Base-by-base conservation (phyloP, 768 basidiomycete genomes). In the Kwoniella europaea region DNA sequence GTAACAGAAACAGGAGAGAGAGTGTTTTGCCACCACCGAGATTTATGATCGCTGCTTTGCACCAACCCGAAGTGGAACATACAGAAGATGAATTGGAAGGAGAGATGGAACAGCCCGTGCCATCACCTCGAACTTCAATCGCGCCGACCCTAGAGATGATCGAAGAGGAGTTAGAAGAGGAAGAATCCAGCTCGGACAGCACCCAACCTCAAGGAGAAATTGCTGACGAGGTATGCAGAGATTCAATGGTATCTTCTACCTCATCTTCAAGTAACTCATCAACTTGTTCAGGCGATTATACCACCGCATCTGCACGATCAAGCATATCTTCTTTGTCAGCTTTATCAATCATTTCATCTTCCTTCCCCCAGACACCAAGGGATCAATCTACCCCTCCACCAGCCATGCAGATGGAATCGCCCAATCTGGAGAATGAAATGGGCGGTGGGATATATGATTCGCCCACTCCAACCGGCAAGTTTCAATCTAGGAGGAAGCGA, bases 251-350 rank as follows among this genome's bases (percentile, higher is more conserved):
- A 20, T 56, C 64, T 24, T 18, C n/a, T 27, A 56, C 53, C 10
- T 56, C 54, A 22, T 56, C 63, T 5, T 24, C 54, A 7, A 61
- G 42, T 22, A 2, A 61, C 18, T 61, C 59, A 9, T 61, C 59
- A 44, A 61, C 59, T 15, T 61, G 59, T 29, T 59, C 71, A 44
- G 50, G 41, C 4, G 65, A 60, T 16, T 74, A 74, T 52, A 74
- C 73, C 9, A 74, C 73, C 18, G 73, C 73, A 9, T 74, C 73
- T n/a, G 73, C 73, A 6, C 60, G 73, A 46, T 74, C 73, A 24
- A 71, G 69, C 16, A 65, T 74, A 43, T 74, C 73, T 5, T 71
- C 71, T 29, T 58, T 74, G 4, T 68, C 65, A 4, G 69, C 73
- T 10, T 44, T 75, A n/a, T 75, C 74, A 16, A 67, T 71, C 52